Base-by-base conservation (phyloP, 169 alveolate species). In the Plasmodium blacklocki region DNA sequence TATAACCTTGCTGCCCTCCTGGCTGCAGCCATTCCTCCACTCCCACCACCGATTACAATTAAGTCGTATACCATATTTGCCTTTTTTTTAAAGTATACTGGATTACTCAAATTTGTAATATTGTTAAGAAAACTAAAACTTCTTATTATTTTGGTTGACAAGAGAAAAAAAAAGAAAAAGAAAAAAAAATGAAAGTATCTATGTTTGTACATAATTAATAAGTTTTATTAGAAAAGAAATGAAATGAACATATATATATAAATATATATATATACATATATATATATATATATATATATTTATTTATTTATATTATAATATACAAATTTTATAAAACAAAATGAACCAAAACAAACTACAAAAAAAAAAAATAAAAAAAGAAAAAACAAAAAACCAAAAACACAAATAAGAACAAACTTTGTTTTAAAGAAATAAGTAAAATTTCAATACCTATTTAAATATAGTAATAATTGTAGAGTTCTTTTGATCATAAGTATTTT, bases 11-110 rank as follows among this genome's bases (percentile, higher is more conserved):
- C 90, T 26, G 96, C 96, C 59, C 93, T 88, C 45, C 91, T 88
- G 12, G 96, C 95, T 18, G 94, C 87, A 14, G 97, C 96, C 80
- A 93, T 87, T 75, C 97, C 97, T 18, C 97, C 97, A 11, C 96
- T 93, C 18, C 97, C 97, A n/a, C 97, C 97, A 23, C 97, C 97
- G 18, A 95, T 94, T 47, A 95, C 96, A 70, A 95, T 92, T 15
- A 92, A 86, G 83, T 94, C 97, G 72, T 91, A 95, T 21, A 70
- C 74, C 91, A 83, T 83, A 62, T 39, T 52, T 54, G 89, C 68
- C 14, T 64, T 64, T 45, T 78, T 78, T 71, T 78, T 78, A 43
- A 78, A 58, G 15, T 66, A n/a, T 54, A 73, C 50, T 67, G 76
- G 49, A 56, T 39, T 71, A 19, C 71, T 78, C 45, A 58, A 3